Base-by-base conservation (phyloP, 495 filamentous ascomycete genomes). In the Penicillium egyptiacum region DNA sequence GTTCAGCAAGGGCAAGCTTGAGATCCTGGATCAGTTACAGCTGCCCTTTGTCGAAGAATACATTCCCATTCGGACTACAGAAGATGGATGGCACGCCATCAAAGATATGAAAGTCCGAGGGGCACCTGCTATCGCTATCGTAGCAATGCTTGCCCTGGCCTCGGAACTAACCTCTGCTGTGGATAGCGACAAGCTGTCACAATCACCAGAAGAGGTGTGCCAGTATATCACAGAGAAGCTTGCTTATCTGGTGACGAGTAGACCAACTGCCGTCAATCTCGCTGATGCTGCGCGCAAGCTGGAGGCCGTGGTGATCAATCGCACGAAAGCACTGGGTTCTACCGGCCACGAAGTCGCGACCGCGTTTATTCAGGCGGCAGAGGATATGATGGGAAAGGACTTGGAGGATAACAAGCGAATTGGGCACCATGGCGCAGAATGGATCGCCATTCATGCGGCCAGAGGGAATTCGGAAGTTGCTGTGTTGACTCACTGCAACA, bases 401-500 rank as follows among this genome's bases (percentile, higher is more conserved):
- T 82, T 94, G 25, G 69, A 82, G 46, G 92, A 93, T 65, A 98
- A 98, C 70, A 81, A 86, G 61, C 81, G 76, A 9, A 97, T 98
- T 67, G 94, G 94, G 41, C 76, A 82, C 55, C 78, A 88, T 64
- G 94, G 94, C 11, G 90, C 91, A 4, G 82, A 86, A 60, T 98
- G 93, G 90, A 86, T 98, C 33, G 68, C 80, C 49, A 69, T 74
- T 19, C 75, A 86, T 60, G 71, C 74, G 40, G 64, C 59, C 50
- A 50, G 62, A 47, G 71, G 44, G 39, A 60, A 48, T 53, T 31
- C 77, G 69, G 45, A 78, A 77, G 66, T 79, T 86, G 87, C 86
- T 10, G 86, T 98, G 30, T 70, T 98, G 59, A 98, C 94, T 22
- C 94, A 98, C 73, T 98, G 94, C 75, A 98, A 98, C 70, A 98